phyloP scores from a whole-genome alignment of 305 asterid species.

The Ruellia speciosa region DNA sequence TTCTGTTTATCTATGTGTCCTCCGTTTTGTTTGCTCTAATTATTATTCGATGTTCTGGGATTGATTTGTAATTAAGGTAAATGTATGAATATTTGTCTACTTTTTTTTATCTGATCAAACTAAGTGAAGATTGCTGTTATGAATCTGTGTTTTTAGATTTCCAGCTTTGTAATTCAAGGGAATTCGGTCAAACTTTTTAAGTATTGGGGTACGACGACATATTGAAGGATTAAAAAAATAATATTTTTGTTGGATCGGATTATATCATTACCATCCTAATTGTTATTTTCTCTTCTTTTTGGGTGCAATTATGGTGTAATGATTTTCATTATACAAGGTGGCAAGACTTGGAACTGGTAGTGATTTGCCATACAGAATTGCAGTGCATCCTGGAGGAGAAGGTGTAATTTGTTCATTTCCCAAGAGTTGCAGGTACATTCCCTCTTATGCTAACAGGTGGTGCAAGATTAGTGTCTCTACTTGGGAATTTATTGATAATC shows the following conservation, averaged over 20 bases:
- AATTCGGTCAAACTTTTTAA: constrained; percentile 2
- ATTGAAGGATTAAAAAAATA: no score
- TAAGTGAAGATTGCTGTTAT: constrained; percentile 2
- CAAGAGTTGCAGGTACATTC: constrained; percentile 61
- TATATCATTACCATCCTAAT: no score
- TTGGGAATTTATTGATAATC: constrained; percentile 1
- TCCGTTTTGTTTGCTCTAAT: neutral
- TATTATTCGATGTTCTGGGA: neutral
- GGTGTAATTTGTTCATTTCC: constrained; percentile 80
- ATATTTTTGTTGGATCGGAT: no score
- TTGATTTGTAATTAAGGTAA: constrained; percentile 16
- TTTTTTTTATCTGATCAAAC: constrained; percentile 11
- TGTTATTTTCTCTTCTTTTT: neutral
- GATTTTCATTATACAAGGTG: constrained; percentile 37
- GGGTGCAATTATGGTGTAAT: constrained; percentile 10
- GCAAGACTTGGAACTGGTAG: constrained; percentile 60
- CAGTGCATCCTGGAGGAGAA: constrained; percentile 84
- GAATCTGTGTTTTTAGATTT: constrained; percentile 6
- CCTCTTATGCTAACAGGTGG: constrained; percentile 13
- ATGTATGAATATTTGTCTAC: neutral
- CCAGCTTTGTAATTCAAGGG: neutral
- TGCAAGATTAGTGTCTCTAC: constrained; percentile 2
- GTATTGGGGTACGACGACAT: no score
- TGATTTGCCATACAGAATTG: constrained; percentile 82
- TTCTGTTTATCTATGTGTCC: neutral